Evolutionary conservation across 176 grass and related monocot species (phyloP).

Genomic region (Oryza brachyantha): DNA sequence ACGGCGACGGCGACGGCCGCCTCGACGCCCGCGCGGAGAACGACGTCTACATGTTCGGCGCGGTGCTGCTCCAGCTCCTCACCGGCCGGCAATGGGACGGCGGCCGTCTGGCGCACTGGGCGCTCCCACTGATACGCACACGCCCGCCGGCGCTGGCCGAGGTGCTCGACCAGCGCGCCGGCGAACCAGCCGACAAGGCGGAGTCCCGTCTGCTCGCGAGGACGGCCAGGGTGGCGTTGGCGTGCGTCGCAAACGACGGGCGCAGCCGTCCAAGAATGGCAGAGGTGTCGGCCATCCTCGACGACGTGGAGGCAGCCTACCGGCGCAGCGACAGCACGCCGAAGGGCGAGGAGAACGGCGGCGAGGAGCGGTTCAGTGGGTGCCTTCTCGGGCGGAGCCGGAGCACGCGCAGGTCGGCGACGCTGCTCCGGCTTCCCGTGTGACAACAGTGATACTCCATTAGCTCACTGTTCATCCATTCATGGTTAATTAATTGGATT

Average conservation of each 20-base stretch:
- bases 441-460: background rate
- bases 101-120: slow-evolving; percentile 51
- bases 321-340: background rate
- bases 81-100: slow-evolving; percentile 50
- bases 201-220: slow-evolving; percentile 45
- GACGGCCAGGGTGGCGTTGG: slow-evolving; percentile 58
- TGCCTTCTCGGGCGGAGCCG: slow-evolving; percentile 32
- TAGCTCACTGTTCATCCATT: background rate
- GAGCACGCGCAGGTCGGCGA: slow-evolving; percentile 4
- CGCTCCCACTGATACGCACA: slow-evolving; percentile 44
- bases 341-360: background rate
- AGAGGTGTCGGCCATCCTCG: slow-evolving; percentile 62
- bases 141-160: slow-evolving; percentile 7
- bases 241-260: slow-evolving; percentile 61
- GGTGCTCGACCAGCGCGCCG: slow-evolving; percentile 44
- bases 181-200: slow-evolving; percentile 28
- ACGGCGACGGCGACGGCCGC: background rate
- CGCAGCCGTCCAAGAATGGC: slow-evolving; percentile 44
- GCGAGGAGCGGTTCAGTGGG: slow-evolving; percentile 5
- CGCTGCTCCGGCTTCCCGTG: slow-evolving; percentile 10
- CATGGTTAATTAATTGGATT: background rate
- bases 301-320: slow-evolving; percentile 52
- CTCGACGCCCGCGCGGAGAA: slow-evolving; percentile 43
- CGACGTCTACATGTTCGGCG: slow-evolving; percentile 79
- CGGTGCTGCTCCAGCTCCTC: slow-evolving; percentile 61